Evolutionary conservation across 2,329 filamentous ascomycete species (phyloP).

Genomic region (Blumeria graminis): DNA sequence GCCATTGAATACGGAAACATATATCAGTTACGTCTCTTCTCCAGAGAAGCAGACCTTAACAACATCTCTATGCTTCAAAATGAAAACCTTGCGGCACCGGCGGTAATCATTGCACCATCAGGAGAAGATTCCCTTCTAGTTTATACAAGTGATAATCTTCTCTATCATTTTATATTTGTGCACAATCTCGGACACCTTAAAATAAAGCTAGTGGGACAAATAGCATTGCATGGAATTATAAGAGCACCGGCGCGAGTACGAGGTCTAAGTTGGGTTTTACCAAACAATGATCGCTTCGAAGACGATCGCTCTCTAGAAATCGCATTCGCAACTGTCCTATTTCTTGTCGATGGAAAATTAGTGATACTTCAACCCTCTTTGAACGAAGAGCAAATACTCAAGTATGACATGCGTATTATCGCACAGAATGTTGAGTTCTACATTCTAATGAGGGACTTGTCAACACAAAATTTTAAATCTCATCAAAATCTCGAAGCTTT

Average conservation of each 20-base stretch:
- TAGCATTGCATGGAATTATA: constrained; percentile 90
- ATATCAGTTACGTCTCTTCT: constrained; percentile 79
- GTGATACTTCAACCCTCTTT: constrained; percentile 74
- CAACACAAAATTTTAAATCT: constrained; percentile 21
- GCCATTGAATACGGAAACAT: constrained; percentile 68
- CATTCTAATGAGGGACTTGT: constrained; percentile 64
- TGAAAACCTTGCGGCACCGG: constrained; percentile 57
- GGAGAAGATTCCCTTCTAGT: constrained; percentile 88
- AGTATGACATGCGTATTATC: constrained; percentile 95
- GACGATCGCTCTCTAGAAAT: constrained; percentile 94
- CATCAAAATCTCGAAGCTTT: background rate
- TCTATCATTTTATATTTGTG: constrained; percentile 86
- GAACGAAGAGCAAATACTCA: constrained; percentile 60
- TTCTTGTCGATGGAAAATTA: constrained; percentile 92
- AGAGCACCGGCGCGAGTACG: constrained; percentile 78
- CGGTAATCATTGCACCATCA: constrained; percentile 72
- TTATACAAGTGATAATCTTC: constrained; percentile 87
- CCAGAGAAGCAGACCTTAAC: constrained; percentile 59
- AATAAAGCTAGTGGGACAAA: constrained; percentile 86
- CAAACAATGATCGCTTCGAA: constrained; percentile 67
- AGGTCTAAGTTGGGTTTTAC: constrained; percentile 85
- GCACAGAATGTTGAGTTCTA: constrained; percentile 94
- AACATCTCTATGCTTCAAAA: constrained; percentile 48
- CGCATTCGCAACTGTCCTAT: constrained; percentile 73
- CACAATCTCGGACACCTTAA: constrained; percentile 42